phyloP scores from a whole-genome alignment of 305 asterid species.

The Vinca major region DNA sequence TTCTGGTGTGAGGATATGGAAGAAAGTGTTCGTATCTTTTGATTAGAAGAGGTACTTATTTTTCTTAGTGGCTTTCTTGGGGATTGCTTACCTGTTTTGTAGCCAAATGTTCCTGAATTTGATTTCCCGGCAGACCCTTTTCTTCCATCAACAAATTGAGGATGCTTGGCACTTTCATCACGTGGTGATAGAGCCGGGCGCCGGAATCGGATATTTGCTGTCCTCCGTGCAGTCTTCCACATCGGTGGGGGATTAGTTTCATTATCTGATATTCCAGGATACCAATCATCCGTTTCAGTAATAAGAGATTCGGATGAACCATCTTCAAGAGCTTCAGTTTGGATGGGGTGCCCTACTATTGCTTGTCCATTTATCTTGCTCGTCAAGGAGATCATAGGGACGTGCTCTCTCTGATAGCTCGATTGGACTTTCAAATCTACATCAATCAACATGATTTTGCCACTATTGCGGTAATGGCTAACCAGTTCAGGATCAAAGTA shows the following conservation, averaged over 20 bases:
- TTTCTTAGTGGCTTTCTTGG: slow-evolving; percentile 46
- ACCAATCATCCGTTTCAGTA: slow-evolving; percentile 31
- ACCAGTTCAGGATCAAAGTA: slow-evolving; percentile 33
- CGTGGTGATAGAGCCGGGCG: slow-evolving; percentile 48
- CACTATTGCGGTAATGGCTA: slow-evolving; percentile 33
- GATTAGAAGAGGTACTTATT: slow-evolving; percentile 39
- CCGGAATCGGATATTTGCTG: slow-evolving; percentile 71
- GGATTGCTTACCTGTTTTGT: slow-evolving; percentile 24
- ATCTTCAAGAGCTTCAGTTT: slow-evolving; percentile 60
- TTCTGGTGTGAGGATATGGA: slow-evolving; percentile 52
- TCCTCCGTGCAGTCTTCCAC: slow-evolving; percentile 93
- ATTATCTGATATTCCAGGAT: slow-evolving; percentile 36
- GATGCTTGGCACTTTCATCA: slow-evolving; percentile 28
- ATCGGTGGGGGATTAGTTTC: slow-evolving; percentile 51
- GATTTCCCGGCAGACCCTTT: slow-evolving; percentile 21
- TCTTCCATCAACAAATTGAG: slow-evolving; percentile 23
- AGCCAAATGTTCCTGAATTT: slow-evolving; percentile 18
- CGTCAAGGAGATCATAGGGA: slow-evolving; percentile 72
- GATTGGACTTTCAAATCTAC: slow-evolving; percentile 75
- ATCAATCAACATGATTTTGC: slow-evolving; percentile 52
- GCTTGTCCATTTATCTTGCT: slow-evolving; percentile 83
- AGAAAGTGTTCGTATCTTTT: slow-evolving; percentile 68
- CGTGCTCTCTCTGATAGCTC: slow-evolving; percentile 60
- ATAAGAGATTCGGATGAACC: slow-evolving; percentile 39
- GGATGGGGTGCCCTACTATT: slow-evolving; percentile 76